Evolutionary conservation across 495 filamentous ascomycete genomes (phyloP).

Genomic region (Trichoderma orchidacearum): DNA sequence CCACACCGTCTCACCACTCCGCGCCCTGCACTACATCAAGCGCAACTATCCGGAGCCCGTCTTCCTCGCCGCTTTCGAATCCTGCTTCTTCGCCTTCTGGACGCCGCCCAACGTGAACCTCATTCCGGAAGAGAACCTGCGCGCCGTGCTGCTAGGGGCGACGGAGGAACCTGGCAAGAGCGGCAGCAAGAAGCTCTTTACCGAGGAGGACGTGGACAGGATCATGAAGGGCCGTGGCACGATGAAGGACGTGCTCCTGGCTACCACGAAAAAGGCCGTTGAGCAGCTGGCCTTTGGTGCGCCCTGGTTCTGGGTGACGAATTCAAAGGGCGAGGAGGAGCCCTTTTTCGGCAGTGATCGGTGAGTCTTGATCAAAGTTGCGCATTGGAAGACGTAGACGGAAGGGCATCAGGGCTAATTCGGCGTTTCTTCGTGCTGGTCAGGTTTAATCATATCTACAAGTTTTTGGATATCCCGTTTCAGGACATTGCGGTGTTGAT

Average conservation of each 20-base stretch:
- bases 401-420: no score
- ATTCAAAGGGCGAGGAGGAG: conserved; percentile 40
- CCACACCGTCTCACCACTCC: conserved; percentile 35
- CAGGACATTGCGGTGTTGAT: conserved; percentile 19
- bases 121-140: conserved; percentile 10
- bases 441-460: conserved; percentile 26
- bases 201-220: conserved; percentile 19
- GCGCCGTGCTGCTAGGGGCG: conserved; percentile 11
- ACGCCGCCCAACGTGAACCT: conserved; percentile 19
- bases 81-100: conserved; percentile 27
- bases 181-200: conserved; percentile 9
- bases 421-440: background rate
- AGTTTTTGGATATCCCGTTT: conserved; percentile 24
- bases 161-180: conserved; percentile 1
- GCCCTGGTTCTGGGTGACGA: conserved; percentile 64
- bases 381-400: conserved; percentile 1
- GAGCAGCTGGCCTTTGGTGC: conserved; percentile 57
- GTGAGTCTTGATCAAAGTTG: conserved; percentile 26
- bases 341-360: conserved; percentile 72
- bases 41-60: conserved; percentile 18
- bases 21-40: conserved; percentile 54
- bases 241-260: conserved; percentile 45
- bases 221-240: conserved; percentile 37
- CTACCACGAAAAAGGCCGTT: conserved; percentile 44
- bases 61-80: conserved; percentile 15